Evolutionary conservation across 352 stramenopile species (phyloP).

Genomic region (Plasmopara muralis): DNA sequence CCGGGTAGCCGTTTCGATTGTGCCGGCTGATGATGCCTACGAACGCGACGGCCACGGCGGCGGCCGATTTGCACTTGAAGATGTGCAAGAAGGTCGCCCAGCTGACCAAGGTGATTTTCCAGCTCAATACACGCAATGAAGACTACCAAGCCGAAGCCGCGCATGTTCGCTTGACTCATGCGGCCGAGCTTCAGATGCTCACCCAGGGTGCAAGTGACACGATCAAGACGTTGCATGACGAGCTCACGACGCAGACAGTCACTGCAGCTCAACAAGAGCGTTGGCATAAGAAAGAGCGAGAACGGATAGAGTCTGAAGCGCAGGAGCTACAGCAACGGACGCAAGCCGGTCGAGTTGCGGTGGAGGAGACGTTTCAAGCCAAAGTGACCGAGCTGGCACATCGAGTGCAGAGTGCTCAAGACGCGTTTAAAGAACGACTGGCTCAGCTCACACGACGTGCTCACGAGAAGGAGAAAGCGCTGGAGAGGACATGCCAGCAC

Average conservation of each 20-base stretch:
- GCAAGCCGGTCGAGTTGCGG: slow-evolving; percentile 20
- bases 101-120: slow-evolving; percentile 92
- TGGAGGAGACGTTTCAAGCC: slow-evolving; percentile 35
- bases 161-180: slow-evolving; percentile 32
- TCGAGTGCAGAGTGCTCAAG: slow-evolving; percentile 29
- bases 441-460: slow-evolving; percentile 28
- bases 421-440: slow-evolving; percentile 37
- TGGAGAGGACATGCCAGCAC: slow-evolving; percentile 16
- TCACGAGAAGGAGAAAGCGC: slow-evolving; percentile 19
- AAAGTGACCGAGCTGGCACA: slow-evolving; percentile 39
- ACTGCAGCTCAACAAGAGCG: slow-evolving; percentile 25
- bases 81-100: slow-evolving; percentile 94
- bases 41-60: slow-evolving; percentile 11
- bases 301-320: slow-evolving; percentile 11
- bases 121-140: slow-evolving; percentile 92
- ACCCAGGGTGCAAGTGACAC: slow-evolving; percentile 50
- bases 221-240: slow-evolving; percentile 36
- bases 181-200: slow-evolving; percentile 37
- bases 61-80: slow-evolving; percentile 82
- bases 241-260: slow-evolving; percentile 30
- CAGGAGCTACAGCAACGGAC: slow-evolving; percentile 24
- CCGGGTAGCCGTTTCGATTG: slow-evolving; percentile 3
- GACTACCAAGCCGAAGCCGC: slow-evolving; percentile 75
- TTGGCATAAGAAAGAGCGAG: slow-evolving; percentile 14
- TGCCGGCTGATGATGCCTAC: slow-evolving; percentile 7